Conservation (phyloP, 768 basidiomycete species). For the Artomyces pyxidatus region DNA sequence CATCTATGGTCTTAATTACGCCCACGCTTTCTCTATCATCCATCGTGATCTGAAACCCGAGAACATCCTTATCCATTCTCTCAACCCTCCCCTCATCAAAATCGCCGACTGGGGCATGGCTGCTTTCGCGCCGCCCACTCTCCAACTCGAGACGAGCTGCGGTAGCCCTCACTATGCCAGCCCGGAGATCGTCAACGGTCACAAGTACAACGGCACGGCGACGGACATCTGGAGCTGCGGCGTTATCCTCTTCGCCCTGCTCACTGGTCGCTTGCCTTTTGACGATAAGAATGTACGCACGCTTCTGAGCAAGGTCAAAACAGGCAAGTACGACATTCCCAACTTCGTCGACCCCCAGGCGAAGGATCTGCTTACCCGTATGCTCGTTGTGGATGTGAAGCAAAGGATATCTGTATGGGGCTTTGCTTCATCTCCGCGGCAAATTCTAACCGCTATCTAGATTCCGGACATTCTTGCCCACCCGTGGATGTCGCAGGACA, state of each 20-base stretch:
- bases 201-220: constrained; percentile 80
- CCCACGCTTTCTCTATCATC: constrained; percentile 94
- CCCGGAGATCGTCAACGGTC: constrained; percentile 91
- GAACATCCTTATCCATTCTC: constrained; percentile 85
- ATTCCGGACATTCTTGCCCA: constrained; percentile 81
- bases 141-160: constrained; percentile 88
- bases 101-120: constrained; percentile 99
- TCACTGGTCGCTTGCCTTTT: constrained; percentile 88
- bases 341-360: constrained; percentile 74
- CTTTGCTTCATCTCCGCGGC: not conserved
- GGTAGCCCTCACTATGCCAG: constrained; percentile 96
- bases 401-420: constrained; percentile 69
- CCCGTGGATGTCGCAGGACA: constrained; percentile 65
- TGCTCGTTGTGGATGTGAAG: constrained; percentile 83
- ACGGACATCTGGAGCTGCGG: constrained; percentile 98
- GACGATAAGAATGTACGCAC: constrained; percentile 81
- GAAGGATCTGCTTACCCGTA: constrained; percentile 72
- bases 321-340: constrained; percentile 81
- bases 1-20: constrained; percentile 91
- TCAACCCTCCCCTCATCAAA: constrained; percentile 79
- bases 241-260: constrained; percentile 84
- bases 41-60: constrained; percentile 98
- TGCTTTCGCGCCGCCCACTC: constrained; percentile 79
- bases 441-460: constrained; percentile 30
- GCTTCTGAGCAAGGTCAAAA: constrained; percentile 80